Evolutionary conservation across 371 early-diverging fungal species (phyloP), one percentile per base, ranked within the genome.

Genomic region (Syncephalis plumigaleata): DNA sequence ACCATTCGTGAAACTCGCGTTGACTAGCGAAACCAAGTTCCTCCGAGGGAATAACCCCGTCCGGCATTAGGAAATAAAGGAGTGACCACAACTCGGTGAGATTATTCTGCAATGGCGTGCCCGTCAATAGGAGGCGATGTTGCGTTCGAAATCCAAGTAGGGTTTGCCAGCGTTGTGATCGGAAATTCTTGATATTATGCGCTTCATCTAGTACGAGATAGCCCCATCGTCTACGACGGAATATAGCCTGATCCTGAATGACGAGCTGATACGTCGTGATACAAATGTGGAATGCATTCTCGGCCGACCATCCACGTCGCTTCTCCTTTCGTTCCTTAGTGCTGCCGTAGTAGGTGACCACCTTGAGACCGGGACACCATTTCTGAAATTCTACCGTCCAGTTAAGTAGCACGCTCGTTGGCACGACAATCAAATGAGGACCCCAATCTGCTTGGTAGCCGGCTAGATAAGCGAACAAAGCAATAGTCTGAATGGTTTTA

Each of bases 401-500:
- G 62, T 95, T 96, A 17, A 86, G 67, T 56, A 95, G 74, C 16
- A 91, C 91, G 45, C 81, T 79, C 0, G 92, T 85, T 11, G 98
- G 98, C 8, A 90, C 93, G 9, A 97, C 82, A 26, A 90, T 73
- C 45, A 90, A 55, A 66, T 90, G 87, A 5, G 87, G 89, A 0
- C 87, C 88, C 85, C 85, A 82, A 8, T 77, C 65, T 0, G 76
- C 76, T 47, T 70, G 59, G 3, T 86, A 85, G 27, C 31, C 31
- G 31, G 31, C 31, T 11, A 89, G 56, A 44, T 82, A 73, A 1
- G 85, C 86, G 22, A 84, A 59, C 3, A 84, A 55, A 0, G 84
- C 77, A 39, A 99, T 91, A 13, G 98, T 95, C 58, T 99, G 99
- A 53, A 99, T 87, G 0, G 94, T 93, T 61, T 94, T 91, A 31